Conservation (phyloP, 805 yeast genomes). For the Starmerella vaccinii region DNA sequence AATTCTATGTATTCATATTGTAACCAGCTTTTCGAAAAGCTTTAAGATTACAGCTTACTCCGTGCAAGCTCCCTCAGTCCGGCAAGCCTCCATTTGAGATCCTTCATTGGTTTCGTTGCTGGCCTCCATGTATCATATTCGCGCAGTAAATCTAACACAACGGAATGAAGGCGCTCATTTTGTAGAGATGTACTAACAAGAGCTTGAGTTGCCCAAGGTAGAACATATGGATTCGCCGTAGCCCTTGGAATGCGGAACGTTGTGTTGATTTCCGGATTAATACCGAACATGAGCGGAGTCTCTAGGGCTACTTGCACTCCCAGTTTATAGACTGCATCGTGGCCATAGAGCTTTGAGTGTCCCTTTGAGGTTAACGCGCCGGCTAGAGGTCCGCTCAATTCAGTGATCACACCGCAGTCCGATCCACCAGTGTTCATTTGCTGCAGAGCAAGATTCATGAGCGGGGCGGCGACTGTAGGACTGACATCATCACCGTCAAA, state of each 20-base stretch:
- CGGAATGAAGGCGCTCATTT: constrained; percentile 30
- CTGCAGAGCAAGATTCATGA: constrained; percentile 63
- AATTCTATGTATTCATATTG: background rate
- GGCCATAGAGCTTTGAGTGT: constrained; percentile 81
- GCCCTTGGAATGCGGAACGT: constrained; percentile 45
- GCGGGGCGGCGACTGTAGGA: constrained; percentile 65
- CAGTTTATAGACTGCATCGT: constrained; percentile 68
- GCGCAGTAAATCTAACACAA: constrained; percentile 46
- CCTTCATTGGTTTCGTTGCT: constrained; percentile 67
- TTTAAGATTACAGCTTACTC: constrained; percentile 21
- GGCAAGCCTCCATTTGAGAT: constrained; percentile 66
- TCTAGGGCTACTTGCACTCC: constrained; percentile 67
- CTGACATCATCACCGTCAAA: constrained; percentile 72
- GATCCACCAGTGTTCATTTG: constrained; percentile 65
- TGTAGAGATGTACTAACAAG: constrained; percentile 49
- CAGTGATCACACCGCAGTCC: constrained; percentile 80
- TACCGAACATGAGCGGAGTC: constrained; percentile 45
- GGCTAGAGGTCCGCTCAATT: constrained; percentile 65
- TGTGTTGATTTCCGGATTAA: constrained; percentile 25
- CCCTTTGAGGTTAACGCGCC: constrained; percentile 95
- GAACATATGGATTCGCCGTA: constrained; percentile 60
- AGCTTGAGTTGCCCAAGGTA: constrained; percentile 92
- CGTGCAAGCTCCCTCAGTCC: constrained; percentile 34
- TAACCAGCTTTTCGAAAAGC: background rate
- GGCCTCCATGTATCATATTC: constrained; percentile 80